Conservation (phyloP, 345 rosid species). For the Populus pruinosa region DNA sequence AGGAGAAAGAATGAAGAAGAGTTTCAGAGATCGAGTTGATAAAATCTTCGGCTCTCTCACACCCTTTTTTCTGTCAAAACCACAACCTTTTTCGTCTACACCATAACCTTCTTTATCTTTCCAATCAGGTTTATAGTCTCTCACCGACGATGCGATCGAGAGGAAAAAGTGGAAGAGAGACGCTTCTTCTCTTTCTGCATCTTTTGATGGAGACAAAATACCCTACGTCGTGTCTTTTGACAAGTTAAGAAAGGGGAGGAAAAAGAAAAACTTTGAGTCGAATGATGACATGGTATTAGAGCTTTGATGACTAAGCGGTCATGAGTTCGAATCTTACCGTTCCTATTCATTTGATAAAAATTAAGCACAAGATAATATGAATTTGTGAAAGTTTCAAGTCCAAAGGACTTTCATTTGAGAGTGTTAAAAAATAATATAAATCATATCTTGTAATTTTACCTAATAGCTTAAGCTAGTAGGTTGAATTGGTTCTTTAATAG, state of each 20-base stretch:
- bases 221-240: constrained; percentile 54
- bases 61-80: constrained; percentile 9
- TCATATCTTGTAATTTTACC: too few species aligned
- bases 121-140: constrained; percentile 40
- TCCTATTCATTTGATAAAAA: too few species aligned
- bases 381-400: too few species aligned
- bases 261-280: constrained; percentile 9
- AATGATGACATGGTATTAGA: constrained; percentile 26
- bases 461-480: too few species aligned
- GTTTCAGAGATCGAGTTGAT: constrained; percentile 49
- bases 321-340: too few species aligned
- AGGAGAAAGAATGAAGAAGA: constrained; percentile 31
- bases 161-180: constrained; percentile 37
- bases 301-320: too few species aligned
- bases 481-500: background rate
- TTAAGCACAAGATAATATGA: too few species aligned
- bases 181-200: background rate
- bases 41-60: constrained; percentile 58
- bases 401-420: too few species aligned
- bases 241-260: constrained; percentile 7
- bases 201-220: constrained; percentile 40
- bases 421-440: too few species aligned
- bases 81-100: constrained; percentile 1
- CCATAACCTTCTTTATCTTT: constrained; percentile 22
- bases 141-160: constrained; percentile 45